A percentile compares a stretch with the other conserved stretches of the same genome.
These are phyloP conservation scores for Candida endomychidarum DNA, from an alignment of 805 yeast species.

Conservation along the genomic window DNA sequence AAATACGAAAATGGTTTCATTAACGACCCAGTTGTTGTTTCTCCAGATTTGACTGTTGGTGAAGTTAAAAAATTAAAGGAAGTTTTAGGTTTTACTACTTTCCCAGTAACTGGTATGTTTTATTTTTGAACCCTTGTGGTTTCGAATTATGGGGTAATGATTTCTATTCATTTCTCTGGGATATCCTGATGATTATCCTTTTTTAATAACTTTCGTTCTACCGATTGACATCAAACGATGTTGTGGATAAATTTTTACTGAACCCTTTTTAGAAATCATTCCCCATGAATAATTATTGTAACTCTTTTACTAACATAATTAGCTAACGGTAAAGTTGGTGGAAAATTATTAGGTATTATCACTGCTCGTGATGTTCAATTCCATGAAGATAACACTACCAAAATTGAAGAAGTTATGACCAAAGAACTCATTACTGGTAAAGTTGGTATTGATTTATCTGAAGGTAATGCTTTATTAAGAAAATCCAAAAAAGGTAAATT, in stretches of 20 bases:
- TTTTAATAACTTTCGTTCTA: slow-evolving; percentile 97
- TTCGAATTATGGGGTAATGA: too few species aligned
- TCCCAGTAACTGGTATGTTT: slow-evolving; percentile 98
- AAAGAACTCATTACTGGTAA: slow-evolving; percentile 80
- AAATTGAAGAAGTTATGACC: slow-evolving; percentile 84
- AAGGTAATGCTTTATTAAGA: slow-evolving; percentile 90
- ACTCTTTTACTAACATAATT: slow-evolving; percentile 30
- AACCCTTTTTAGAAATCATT: not conserved
- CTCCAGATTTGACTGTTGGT: slow-evolving; percentile 74
- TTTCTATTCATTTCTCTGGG: too few species aligned
- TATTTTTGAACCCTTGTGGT: too few species aligned
- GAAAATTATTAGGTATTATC: slow-evolving; percentile 90
- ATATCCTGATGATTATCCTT: slow-evolving; percentile 10
- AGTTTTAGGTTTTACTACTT: slow-evolving; percentile 87
- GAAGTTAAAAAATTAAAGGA: slow-evolving; percentile 73
- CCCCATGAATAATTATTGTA: not conserved
- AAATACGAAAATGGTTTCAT: slow-evolving; percentile 97
- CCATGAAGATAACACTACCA: slow-evolving; percentile 66
- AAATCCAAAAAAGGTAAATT: slow-evolving; percentile 95
- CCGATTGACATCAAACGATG: slow-evolving; percentile 97
- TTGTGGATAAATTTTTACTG: slow-evolving; percentile 64
- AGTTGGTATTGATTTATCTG: slow-evolving; percentile 74
- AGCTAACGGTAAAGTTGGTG: slow-evolving; percentile 86
- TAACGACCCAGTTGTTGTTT: slow-evolving; percentile 80
- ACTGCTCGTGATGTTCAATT: slow-evolving; percentile 98